Conservation (phyloP, 352 stramenopile species). For the Globisporangium cylindrosporum region DNA sequence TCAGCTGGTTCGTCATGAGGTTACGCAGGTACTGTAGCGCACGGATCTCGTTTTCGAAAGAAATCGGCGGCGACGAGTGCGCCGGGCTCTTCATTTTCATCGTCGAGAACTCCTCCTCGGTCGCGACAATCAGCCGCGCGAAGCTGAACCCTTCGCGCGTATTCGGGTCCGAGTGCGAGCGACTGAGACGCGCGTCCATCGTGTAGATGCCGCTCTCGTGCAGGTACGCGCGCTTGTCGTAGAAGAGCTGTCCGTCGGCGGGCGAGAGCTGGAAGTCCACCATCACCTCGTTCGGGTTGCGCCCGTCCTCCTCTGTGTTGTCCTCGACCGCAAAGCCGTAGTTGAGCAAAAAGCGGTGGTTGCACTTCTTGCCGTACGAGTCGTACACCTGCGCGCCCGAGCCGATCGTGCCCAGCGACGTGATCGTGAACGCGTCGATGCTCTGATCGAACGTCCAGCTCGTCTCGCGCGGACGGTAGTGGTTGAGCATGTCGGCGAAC, state of each 20-base stretch:
- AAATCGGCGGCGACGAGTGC: conserved; percentile 77
- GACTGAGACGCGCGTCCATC: conserved; percentile 84
- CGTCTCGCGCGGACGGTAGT: conserved; percentile 98
- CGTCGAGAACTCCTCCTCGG: conserved; percentile 76
- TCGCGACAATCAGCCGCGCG: conserved; percentile 79
- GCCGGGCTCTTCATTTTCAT: conserved; percentile 81
- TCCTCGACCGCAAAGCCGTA: conserved; percentile 99
- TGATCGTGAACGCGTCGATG: conserved; percentile 88
- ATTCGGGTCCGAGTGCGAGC: conserved; percentile 81
- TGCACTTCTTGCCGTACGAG: conserved; percentile 99
- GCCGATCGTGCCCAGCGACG: conserved; percentile 76
- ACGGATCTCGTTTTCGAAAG: conserved; percentile 83
- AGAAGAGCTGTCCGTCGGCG: conserved; percentile 70
- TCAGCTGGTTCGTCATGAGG: conserved; percentile 80
- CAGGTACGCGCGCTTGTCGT: conserved; percentile 82
- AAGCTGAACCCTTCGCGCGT: conserved; percentile 87
- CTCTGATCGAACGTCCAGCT: conserved; percentile 90
- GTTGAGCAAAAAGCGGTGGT: conserved; percentile 99
- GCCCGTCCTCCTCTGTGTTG: conserved; percentile 97
- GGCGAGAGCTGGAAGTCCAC: conserved; percentile 75
- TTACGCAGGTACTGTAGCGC: conserved; percentile 67
- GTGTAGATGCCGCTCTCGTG: conserved; percentile 86
- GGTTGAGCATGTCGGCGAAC: conserved; percentile 99
- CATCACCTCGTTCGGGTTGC: conserved; percentile 98
- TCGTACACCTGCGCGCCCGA: conserved; percentile 96